Evolutionary conservation across 495 filamentous ascomycete species (phyloP).

Genomic region (Daldinia decipiens): DNA sequence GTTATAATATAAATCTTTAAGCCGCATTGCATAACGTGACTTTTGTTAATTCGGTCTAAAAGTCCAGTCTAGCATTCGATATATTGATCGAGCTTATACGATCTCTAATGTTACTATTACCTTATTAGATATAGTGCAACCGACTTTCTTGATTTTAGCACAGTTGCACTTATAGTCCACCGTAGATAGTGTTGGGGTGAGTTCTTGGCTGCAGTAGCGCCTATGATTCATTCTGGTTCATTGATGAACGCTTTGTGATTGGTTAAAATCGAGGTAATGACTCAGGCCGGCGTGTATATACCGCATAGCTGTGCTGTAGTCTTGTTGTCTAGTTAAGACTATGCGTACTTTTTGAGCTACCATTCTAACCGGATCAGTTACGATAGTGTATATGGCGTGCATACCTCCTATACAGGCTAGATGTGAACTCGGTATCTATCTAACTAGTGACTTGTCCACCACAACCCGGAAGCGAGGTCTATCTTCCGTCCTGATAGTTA

Average conservation of each 20-base stretch:
- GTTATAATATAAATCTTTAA: conserved; percentile 1
- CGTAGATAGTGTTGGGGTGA: conserved; percentile 15
- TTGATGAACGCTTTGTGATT: conserved; percentile 27
- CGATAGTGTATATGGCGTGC: neutral
- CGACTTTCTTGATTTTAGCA: too few relatives aligned
- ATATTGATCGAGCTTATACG: conserved; percentile 12
- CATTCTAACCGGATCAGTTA: neutral
- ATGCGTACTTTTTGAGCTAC: neutral
- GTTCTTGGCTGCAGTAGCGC: conserved; percentile 44
- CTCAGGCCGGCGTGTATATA: conserved; percentile 17
- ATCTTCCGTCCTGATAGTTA: conserved; percentile 63
- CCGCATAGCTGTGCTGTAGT: neutral
- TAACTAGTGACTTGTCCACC: conserved; percentile 45
- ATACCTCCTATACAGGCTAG: neutral
- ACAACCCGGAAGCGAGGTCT: conserved; percentile 49
- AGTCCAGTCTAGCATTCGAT: neutral
- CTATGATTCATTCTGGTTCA: conserved; percentile 49
- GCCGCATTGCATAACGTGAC: conserved; percentile 6
- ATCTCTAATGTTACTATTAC: too few relatives aligned
- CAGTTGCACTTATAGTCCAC: too few relatives aligned
- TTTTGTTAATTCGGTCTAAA: neutral
- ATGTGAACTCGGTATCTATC: neutral
- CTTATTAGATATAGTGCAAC: too few relatives aligned
- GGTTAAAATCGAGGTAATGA: conserved; percentile 17
- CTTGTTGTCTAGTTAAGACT: neutral